These are phyloP conservation scores for Coelastrella sp. DNA, from an alignment of 139 green algal genomes.

Conservation along the genomic window DNA sequence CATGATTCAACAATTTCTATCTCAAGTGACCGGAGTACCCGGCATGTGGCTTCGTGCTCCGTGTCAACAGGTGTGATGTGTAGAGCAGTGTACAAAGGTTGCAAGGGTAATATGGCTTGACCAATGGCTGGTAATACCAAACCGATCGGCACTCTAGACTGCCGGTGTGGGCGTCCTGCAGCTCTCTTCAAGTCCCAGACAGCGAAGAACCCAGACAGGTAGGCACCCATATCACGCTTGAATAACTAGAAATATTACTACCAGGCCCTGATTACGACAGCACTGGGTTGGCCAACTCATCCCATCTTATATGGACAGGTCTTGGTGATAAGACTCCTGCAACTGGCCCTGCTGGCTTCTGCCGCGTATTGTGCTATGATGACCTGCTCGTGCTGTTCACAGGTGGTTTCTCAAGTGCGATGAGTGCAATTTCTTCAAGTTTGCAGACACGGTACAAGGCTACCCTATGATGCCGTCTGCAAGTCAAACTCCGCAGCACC, in stretches of 20 bases:
- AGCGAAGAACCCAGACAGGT: slow-evolving; percentile 4
- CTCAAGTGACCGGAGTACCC: too few relatives aligned
- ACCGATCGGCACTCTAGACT: not conserved
- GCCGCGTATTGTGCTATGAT: too few relatives aligned
- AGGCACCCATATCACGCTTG: not conserved
- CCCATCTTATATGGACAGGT: too few relatives aligned
- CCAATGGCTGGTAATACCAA: not conserved
- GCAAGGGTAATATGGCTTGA: too few relatives aligned
- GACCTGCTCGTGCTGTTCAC: not conserved
- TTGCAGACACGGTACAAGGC: not conserved
- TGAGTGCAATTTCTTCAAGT: slow-evolving; percentile 8
- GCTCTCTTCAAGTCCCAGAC: not conserved
- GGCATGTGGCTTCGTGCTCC: too few relatives aligned
- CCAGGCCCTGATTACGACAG: not conserved
- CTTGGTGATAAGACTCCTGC: too few relatives aligned
- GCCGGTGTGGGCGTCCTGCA: not conserved
- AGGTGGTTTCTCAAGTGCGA: slow-evolving; percentile 39
- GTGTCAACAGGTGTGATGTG: too few relatives aligned
- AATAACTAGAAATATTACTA: not conserved
- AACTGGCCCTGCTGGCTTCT: too few relatives aligned
- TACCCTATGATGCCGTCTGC: not conserved
- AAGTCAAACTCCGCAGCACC: not conserved
- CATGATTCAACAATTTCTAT: too few relatives aligned
- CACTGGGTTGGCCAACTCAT: too few relatives aligned
- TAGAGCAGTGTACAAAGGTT: too few relatives aligned